Percentiles rank a stretch among this genome's conserved stretches.
phyloP scores from a whole-genome alignment of 1,284 basidiomycete species.

The Erythrobasidium hasegawianum region DNA sequence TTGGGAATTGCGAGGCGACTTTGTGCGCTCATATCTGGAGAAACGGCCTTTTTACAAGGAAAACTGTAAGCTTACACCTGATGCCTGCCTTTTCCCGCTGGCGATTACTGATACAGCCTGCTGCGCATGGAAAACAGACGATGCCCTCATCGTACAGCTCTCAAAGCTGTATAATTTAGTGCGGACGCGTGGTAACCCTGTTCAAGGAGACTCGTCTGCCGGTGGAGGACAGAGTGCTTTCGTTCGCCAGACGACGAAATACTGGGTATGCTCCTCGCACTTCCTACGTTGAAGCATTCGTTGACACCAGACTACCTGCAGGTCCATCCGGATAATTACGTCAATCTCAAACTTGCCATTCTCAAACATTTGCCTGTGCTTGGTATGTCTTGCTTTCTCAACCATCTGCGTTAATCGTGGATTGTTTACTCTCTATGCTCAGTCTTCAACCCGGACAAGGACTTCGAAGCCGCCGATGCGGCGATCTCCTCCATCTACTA shows the following conservation, averaged over 20 bases:
- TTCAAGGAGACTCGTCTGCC: conserved; percentile 86
- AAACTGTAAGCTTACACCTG: conserved; percentile 55
- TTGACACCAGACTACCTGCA: too few relatives aligned
- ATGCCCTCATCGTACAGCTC: conserved; percentile 91
- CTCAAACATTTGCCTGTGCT: conserved; percentile 88
- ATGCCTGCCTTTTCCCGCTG: too few relatives aligned
- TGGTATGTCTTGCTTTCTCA: conserved; percentile 56
- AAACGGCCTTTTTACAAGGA: conserved; percentile 91
- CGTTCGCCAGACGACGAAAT: conserved; percentile 95
- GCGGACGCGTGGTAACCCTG: conserved; percentile 90
- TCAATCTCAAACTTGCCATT: conserved; percentile 93
- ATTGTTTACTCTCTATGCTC: too few relatives aligned
- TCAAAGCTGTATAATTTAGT: conserved; percentile 95
- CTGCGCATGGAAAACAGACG: too few relatives aligned
- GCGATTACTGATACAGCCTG: too few relatives aligned
- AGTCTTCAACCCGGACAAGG: conserved; percentile 96
- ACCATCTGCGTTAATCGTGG: too few relatives aligned
- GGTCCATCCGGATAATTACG: conserved; percentile 86
- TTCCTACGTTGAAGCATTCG: too few relatives aligned
- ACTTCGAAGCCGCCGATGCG: conserved; percentile 82
- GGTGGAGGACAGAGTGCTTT: conserved; percentile 95
- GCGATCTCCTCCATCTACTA: conserved; percentile 59
- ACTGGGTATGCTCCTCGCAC: conserved; percentile 76
- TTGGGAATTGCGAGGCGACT: conserved; percentile 57
- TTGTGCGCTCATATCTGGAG: conserved; percentile 86